phyloP scores from a whole-genome alignment of 495 filamentous ascomycete species.

The Hypomontagnella submonticulosa region DNA sequence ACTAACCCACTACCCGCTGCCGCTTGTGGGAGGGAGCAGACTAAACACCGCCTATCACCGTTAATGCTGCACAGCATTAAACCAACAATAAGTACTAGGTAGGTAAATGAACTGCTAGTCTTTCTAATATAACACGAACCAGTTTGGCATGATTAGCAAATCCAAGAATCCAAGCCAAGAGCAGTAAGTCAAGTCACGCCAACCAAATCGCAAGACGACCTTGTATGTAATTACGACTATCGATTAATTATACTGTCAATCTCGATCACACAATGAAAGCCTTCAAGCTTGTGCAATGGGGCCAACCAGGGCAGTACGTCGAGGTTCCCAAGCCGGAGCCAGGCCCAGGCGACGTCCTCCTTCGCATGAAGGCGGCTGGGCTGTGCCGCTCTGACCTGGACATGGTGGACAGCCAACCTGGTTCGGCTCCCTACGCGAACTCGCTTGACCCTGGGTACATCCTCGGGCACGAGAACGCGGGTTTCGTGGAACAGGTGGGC shows the following conservation, averaged over 20 bases:
- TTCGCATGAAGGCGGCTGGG: constrained; percentile 61
- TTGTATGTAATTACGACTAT: background rate
- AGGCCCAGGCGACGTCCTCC: constrained; percentile 52
- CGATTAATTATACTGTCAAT: background rate
- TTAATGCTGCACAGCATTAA: no score
- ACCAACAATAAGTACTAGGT: no score
- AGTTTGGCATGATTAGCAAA: background rate
- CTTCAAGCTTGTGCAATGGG: constrained; percentile 30
- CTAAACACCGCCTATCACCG: no score
- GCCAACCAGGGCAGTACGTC: constrained; percentile 28
- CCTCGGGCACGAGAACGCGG: constrained; percentile 47
- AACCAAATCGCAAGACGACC: background rate
- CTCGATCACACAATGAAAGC: constrained; percentile 17
- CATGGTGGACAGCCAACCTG: constrained; percentile 48
- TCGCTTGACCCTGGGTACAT: constrained; percentile 34
- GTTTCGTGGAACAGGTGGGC: constrained; percentile 57
- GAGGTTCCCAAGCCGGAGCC: constrained; percentile 22
- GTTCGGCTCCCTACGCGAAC: constrained; percentile 14
- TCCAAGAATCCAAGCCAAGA: no score
- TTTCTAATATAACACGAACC: no score
- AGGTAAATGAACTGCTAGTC: no score
- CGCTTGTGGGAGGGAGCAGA: no score
- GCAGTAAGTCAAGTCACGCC: background rate
- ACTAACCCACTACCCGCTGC: no score
- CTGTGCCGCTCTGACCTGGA: constrained; percentile 63